These are phyloP conservation scores for Pichia nanzhaoensis DNA, from an alignment of 805 yeast species.

Conservation along the genomic window DNA sequence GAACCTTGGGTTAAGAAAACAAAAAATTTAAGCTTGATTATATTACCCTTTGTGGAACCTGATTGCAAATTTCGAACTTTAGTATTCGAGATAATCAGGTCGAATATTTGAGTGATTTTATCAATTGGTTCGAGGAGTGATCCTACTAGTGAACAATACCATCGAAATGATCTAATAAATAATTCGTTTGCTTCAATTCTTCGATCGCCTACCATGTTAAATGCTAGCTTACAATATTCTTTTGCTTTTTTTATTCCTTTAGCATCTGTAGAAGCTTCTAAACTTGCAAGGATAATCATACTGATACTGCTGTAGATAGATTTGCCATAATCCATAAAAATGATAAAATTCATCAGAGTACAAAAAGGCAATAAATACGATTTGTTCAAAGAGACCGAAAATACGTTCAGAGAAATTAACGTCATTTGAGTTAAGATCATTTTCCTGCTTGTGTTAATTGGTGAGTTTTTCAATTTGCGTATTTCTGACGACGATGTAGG, in stretches of 20 bases:
- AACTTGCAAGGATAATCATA: slow-evolving; percentile 35
- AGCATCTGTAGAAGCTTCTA: slow-evolving; percentile 25
- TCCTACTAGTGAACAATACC: slow-evolving; percentile 37
- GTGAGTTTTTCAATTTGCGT: slow-evolving; percentile 23
- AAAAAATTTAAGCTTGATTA: slow-evolving; percentile 13
- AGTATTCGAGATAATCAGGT: slow-evolving; percentile 14
- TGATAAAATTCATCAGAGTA: slow-evolving; percentile 29
- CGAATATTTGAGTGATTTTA: slow-evolving; percentile 25
- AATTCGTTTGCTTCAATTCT: slow-evolving; percentile 30
- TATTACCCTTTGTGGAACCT: slow-evolving; percentile 1
- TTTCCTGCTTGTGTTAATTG: slow-evolving; percentile 24
- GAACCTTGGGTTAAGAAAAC: slow-evolving; percentile 16
- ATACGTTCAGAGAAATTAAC: slow-evolving; percentile 33
- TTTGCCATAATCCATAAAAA: slow-evolving; percentile 35
- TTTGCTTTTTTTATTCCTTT: slow-evolving; percentile 32
- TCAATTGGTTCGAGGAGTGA: slow-evolving; percentile 36
- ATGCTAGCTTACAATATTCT: slow-evolving; percentile 37
- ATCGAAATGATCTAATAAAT: slow-evolving; percentile 35
- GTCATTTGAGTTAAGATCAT: slow-evolving; percentile 34
- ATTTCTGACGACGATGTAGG: slow-evolving; percentile 38
- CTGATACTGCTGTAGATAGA: slow-evolving; percentile 36
- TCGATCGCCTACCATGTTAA: slow-evolving; percentile 29
- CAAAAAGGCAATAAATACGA: slow-evolving; percentile 28
- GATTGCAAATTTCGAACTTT: slow-evolving; percentile 7
- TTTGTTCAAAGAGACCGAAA: slow-evolving; percentile 27